Base-by-base conservation (phyloP, 345 rosid genomes). In the Boechera divaricarpa region DNA sequence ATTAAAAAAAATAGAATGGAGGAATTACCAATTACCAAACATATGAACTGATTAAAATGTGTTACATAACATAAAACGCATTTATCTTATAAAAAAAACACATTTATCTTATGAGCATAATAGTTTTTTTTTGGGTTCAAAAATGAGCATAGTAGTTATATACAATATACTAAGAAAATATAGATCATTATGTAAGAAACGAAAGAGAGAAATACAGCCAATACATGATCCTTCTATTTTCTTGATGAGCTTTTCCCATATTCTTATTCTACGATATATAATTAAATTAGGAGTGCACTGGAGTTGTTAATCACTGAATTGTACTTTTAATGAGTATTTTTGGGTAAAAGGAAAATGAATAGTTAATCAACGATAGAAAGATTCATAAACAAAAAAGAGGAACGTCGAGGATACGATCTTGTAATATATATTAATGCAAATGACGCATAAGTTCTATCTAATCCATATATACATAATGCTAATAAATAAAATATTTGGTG, bases 401-500 rank as follows among this genome's bases (percentile, higher is more conserved):
- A 77, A 64, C 76, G 77, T 71, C 62, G 61, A 64, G 55, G 81
- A 77, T 77, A 77, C 77, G 81, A 77, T 77, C 67, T 77, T 63
- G 45, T 56, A 12, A 28, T 29, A 63, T 47, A 61, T 69, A 42
- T 36, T 56, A 71, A 64, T 29, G 53, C 54, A 64, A 31, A 77
- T 57, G 72, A 64, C 56, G 31, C 67, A 57, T 57, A 71, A 64
- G 65, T 77, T 71, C 81, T 71, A 21, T 77, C 72, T 57, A 65
- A 71, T 77, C 77, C 76, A 57, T 35, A 18, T 48, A 65, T 38
- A 71, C 47, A 63, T 13, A 56, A 42, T 56, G 36, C 64, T 63
- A 36, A 35, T 38, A 64, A 33, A 35, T 55, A 61, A 29, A 59
- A 6, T 0, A 3, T 28, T 28, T 41, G 67, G 1, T 69, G 45